Evolutionary conservation across 495 filamentous ascomycete genomes (phyloP), one percentile per base, ranked within the genome.

Genomic region (Xylaria intraflava): DNA sequence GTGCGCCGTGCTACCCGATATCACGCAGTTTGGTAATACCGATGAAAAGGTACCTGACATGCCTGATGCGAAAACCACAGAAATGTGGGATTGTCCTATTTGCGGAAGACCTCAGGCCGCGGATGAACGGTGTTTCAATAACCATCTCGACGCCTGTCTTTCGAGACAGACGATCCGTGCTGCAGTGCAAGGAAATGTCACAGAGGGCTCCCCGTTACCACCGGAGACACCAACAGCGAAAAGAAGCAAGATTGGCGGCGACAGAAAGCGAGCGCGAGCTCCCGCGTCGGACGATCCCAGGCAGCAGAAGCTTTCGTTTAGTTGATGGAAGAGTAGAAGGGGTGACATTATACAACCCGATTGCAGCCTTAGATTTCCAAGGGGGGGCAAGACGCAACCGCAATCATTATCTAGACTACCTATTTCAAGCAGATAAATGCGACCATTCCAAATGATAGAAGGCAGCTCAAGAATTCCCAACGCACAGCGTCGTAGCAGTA

Each of bases 101-200:
- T 97, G 93, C 66, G 66, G 66, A 2, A 73, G 83, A 39, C 84
- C 86, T 0, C 89, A 96, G 61, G 52, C 72, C 3, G 83, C 90
- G 0, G 80, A 90, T 55, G 89, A 96, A 65, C 75, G 77, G 33
- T 67, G 65, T 6, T 96, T 99, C 70, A 99, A 99, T 58, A 84
- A 86, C 46, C 94, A 99, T 68, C 86, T 99, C 42, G 94, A 99
- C 64, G 83, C 88, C 19, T 99, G 93, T 70, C 79, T 99, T 7
- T 96, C 90, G 2, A 73, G 82, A 41, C 81, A 85, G 65, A 87
- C 88, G 0, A 98, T 98, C 56, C 84, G 84, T 38, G 88, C 96
- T 62, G 87, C 80, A 0, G 83, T 87, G 6, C 82, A 87, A 51
- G 79, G 78, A 45, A 65, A 70, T 3, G 59, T 62, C 17, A 60